Evolutionary conservation across 495 filamentous ascomycete species (phyloP).

Genomic region (Aspergillus cristatus): DNA sequence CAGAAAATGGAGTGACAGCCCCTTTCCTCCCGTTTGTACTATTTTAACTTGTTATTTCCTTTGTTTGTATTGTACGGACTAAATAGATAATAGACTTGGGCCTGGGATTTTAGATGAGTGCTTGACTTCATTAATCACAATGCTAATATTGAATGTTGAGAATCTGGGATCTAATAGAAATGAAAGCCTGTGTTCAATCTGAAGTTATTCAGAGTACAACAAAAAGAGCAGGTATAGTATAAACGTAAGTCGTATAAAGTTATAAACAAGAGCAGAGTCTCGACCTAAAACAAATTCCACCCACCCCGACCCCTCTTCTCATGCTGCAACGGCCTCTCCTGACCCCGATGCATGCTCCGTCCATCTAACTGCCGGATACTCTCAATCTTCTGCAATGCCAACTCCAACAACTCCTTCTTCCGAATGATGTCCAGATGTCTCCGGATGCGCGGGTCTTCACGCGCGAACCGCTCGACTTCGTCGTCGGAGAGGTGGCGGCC

Average conservation of each 20-base stretch:
- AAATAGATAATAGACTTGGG: background rate
- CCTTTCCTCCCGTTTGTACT: constrained; percentile 4
- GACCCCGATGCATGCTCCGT: constrained; percentile 20
- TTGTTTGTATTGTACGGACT: background rate
- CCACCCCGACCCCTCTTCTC: constrained; percentile 21
- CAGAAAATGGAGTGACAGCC: too few relatives aligned
- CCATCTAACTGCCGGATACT: constrained; percentile 69
- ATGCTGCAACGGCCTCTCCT: constrained; percentile 25
- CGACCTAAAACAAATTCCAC: constrained; percentile 33
- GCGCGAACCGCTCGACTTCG: constrained; percentile 82
- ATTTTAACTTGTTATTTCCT: constrained; percentile 7
- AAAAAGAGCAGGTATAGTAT: too few relatives aligned
- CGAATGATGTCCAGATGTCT: constrained; percentile 84
- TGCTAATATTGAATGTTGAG: too few relatives aligned
- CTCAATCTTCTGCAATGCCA: constrained; percentile 91
- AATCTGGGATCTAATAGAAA: too few relatives aligned
- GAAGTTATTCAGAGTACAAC: too few relatives aligned
- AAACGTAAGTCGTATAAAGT: constrained; percentile 2
- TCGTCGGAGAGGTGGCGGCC: constrained; percentile 67
- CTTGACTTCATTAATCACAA: too few relatives aligned
- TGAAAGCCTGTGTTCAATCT: too few relatives aligned
- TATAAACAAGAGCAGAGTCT: constrained; percentile 10
- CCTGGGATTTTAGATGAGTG: background rate
- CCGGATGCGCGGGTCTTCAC: constrained; percentile 81
- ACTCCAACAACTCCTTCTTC: constrained; percentile 85